Evolutionary conservation across 495 filamentous ascomycete species (phyloP).

Genomic region (Aspergillus nanangensis): DNA sequence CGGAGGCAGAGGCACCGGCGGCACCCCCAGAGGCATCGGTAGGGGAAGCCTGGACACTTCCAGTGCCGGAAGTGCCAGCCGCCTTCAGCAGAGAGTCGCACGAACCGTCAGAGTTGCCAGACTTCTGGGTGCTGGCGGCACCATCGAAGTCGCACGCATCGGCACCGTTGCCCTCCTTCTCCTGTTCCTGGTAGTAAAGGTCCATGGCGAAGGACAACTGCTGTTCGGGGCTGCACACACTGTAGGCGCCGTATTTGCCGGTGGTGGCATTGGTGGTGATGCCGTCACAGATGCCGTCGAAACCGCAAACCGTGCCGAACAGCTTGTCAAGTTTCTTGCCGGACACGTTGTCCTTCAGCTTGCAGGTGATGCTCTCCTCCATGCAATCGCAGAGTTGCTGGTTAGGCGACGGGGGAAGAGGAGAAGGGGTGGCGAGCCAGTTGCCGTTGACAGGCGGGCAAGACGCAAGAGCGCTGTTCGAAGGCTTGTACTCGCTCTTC

Average conservation of each 20-base stretch:
- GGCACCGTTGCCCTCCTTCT: conserved; percentile 32
- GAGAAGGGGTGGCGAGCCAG: conserved; percentile 62
- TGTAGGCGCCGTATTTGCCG: conserved; percentile 79
- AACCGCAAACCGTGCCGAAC: conserved; percentile 72
- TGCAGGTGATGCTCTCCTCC: conserved; percentile 63
- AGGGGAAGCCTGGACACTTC: conserved; percentile 52
- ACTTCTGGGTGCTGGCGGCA: conserved; percentile 48
- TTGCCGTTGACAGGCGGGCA: conserved; percentile 61
- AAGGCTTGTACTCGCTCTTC: conserved; percentile 62
- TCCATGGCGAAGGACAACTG: conserved; percentile 79
- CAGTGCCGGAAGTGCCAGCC: conserved; percentile 59
- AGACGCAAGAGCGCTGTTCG: conserved; percentile 59
- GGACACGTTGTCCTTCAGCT: conserved; percentile 45
- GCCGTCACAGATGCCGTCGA: conserved; percentile 61
- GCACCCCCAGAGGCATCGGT: conserved; percentile 33
- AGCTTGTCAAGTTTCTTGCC: conserved; percentile 55
- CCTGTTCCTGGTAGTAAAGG: conserved; percentile 67
- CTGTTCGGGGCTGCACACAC: conserved; percentile 72
- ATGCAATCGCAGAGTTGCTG: conserved; percentile 78
- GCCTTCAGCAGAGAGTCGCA: conserved; percentile 53
- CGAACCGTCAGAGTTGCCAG: conserved; percentile 39
- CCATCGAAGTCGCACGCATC: conserved; percentile 77
- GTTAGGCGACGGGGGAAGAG: conserved; percentile 80
- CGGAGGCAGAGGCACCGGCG: conserved; percentile 9
- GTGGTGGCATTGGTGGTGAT: conserved; percentile 64